Base-by-base conservation (phyloP, 2,329 filamentous ascomycete genomes). In the Diatrype stigma region DNA sequence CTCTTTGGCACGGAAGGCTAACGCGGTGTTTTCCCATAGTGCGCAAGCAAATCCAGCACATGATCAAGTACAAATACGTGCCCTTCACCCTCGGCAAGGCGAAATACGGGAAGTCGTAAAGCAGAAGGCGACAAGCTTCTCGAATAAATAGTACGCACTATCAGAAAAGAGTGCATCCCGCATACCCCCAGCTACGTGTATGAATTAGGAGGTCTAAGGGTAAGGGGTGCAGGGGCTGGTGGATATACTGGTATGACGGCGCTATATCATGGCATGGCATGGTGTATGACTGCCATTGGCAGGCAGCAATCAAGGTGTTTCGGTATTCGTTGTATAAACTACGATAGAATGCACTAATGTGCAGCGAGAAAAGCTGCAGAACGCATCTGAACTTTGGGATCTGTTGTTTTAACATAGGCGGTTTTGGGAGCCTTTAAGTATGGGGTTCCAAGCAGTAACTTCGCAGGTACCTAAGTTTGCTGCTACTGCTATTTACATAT, bases 11-110 rank as follows among this genome's bases (percentile, higher is more conserved):
- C n/a, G n/a, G n/a, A 46, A 55, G 23, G 21, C 32, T 12, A 42
- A 44, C 40, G 11, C 1, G 21, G 10, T 10, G 38, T 10, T 42
- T 12, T 21, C 42, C n/a, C 21, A 28, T 62, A 96, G 91, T 99
- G 94, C 85, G 94, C 73, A 90, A 94, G 79, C 94, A 99, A 76
- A 99, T 99, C 63, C 94, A 99, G 77, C 94, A 97, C 76, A 99
- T 99, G 94, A 93, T 99, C 81, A 99, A 97, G 79, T 99, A 97
- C 78, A 90, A 93, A 74, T 99, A 96, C 69, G 91, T 96, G 28
- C 91, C 92, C 38, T 96, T 96, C 76, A 86, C 89, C 38, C 84
- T 96, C 59, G 92, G 92, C 72, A 96, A 96, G 82, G 80, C 89
- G 57, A 85, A 82, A 67, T 95, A 94, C 70, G 76, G 72, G 67